These are phyloP conservation scores for Hebeloma cylindrosporum DNA, from an alignment of 768 basidiomycete species.

Conservation along the genomic window DNA sequence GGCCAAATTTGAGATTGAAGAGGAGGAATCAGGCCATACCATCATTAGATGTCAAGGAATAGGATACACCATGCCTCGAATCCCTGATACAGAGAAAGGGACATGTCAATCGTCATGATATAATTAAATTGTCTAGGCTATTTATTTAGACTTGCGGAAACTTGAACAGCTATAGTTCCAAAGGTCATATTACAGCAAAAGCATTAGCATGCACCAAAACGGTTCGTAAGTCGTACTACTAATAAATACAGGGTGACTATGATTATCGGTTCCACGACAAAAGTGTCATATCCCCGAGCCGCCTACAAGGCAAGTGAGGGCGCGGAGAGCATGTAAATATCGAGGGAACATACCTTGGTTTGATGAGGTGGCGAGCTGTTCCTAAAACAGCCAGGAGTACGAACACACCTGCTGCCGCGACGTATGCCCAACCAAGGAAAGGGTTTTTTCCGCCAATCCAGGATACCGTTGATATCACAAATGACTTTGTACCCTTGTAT, in stretches of 20 bases:
- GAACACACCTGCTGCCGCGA: constrained; percentile 85
- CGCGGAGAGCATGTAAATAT: background rate
- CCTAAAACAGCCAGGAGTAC: constrained; percentile 85
- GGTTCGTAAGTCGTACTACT: constrained; percentile 23
- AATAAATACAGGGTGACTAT: constrained; percentile 22
- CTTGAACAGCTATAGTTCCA: background rate
- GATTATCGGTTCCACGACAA: constrained; percentile 78
- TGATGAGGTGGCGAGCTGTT: constrained; percentile 89
- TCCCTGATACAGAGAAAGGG: background rate
- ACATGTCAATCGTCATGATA: constrained; percentile 10
- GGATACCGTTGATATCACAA: constrained; percentile 95
- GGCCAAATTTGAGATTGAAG: constrained; percentile 58
- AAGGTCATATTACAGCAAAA: constrained; percentile 25
- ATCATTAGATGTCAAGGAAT: constrained; percentile 65
- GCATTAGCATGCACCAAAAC: constrained; percentile 24
- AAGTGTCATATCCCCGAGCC: constrained; percentile 83
- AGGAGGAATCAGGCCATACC: constrained; percentile 38
- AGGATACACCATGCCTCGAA: constrained; percentile 42
- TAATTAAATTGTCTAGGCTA: no score
- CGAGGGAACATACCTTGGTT: constrained; percentile 63
- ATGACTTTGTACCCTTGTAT: constrained; percentile 93
- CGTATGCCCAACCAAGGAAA: constrained; percentile 98
- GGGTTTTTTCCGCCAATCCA: constrained; percentile 99
- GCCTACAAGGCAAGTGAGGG: constrained; percentile 42
- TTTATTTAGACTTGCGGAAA: no score